Evolutionary conservation across 352 stramenopile genomes (phyloP).

Genomic region (Phytophthora foliorum): DNA sequence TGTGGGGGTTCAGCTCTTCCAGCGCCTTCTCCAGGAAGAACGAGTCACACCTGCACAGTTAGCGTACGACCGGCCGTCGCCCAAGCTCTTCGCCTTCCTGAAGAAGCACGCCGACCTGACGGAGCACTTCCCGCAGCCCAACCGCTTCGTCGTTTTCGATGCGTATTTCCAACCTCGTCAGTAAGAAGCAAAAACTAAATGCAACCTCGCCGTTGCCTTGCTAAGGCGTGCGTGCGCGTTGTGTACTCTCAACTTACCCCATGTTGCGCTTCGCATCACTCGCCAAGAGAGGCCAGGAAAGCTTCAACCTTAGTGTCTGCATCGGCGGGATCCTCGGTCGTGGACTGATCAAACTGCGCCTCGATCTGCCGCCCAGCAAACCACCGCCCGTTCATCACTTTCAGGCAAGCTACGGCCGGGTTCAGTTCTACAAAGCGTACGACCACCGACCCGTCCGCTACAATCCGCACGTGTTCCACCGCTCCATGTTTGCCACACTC

Average conservation of each 20-base stretch:
- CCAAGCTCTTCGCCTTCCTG: slow-evolving; percentile 84
- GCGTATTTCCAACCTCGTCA: slow-evolving; percentile 58
- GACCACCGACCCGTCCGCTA: slow-evolving; percentile 65
- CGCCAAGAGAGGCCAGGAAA: slow-evolving; percentile 75
- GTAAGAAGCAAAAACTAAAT: slow-evolving; percentile 14
- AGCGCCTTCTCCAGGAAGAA: slow-evolving; percentile 59
- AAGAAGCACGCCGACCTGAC: slow-evolving; percentile 70
- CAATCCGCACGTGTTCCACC: slow-evolving; percentile 75
- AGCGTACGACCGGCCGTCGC: slow-evolving; percentile 84
- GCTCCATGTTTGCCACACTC: slow-evolving; percentile 79
- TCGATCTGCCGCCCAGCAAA: slow-evolving; percentile 80
- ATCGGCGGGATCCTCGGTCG: slow-evolving; percentile 64
- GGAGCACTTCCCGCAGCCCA: slow-evolving; percentile 71
- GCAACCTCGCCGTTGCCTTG: neutral
- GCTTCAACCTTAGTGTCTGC: slow-evolving; percentile 79
- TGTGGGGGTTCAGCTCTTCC: slow-evolving; percentile 72
- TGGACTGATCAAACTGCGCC: slow-evolving; percentile 68
- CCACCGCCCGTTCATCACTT: slow-evolving; percentile 82
- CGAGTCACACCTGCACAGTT: slow-evolving; percentile 38
- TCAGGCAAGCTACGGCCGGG: slow-evolving; percentile 75
- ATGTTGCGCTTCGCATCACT: slow-evolving; percentile 28
- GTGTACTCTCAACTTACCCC: slow-evolving; percentile 20
- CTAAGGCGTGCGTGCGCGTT: neutral
- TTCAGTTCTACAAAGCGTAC: slow-evolving; percentile 66
- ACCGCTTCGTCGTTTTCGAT: slow-evolving; percentile 90